A percentile compares a stretch with the other conserved stretches of the same genome.
Evolutionary conservation across 257 asterid genomes (phyloP).

Genomic region (Nicotiana otophora): DNA sequence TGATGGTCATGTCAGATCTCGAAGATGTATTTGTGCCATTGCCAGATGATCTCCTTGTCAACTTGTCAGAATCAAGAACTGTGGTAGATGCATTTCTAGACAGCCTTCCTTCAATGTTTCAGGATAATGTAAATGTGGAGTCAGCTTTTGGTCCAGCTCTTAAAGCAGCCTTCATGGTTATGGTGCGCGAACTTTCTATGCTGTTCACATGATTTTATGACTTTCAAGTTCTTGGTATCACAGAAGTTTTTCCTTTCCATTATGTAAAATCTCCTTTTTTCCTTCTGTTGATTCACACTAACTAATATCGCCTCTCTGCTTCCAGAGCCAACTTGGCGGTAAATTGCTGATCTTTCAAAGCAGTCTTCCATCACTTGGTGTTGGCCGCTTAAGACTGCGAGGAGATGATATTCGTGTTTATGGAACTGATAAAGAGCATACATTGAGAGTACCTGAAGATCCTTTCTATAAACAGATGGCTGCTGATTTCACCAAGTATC

Average conservation of each 20-base stretch:
- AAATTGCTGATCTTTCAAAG: constrained; percentile 92
- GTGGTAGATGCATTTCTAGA: constrained; percentile 96
- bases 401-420: constrained; percentile 79
- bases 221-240: neutral
- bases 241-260: constrained; percentile 12
- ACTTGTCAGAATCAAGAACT: constrained; percentile 87
- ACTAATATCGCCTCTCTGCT: constrained; percentile 18
- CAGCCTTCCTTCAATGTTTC: constrained; percentile 90
- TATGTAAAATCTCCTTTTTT: neutral
- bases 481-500: constrained; percentile 96
- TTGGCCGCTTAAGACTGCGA: constrained; percentile 88
- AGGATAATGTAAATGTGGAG: constrained; percentile 82
- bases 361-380: constrained; percentile 90
- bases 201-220: neutral
- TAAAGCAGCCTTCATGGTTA: constrained; percentile 83
- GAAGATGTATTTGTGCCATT: constrained; percentile 70
- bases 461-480: constrained; percentile 99
- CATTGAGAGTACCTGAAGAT: constrained; percentile 82
- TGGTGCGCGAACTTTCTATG: constrained; percentile 52
- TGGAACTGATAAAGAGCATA: constrained; percentile 92
- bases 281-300: neutral
- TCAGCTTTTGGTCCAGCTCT: constrained; percentile 99
- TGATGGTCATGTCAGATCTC: constrained; percentile 88
- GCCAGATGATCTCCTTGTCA: constrained; percentile 96
- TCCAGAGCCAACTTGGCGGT: constrained; percentile 95